Evolutionary conservation across 208 protist species (phyloP), one percentile per base, ranked within the genome.

Genomic region (Borovskyia barvae): DNA sequence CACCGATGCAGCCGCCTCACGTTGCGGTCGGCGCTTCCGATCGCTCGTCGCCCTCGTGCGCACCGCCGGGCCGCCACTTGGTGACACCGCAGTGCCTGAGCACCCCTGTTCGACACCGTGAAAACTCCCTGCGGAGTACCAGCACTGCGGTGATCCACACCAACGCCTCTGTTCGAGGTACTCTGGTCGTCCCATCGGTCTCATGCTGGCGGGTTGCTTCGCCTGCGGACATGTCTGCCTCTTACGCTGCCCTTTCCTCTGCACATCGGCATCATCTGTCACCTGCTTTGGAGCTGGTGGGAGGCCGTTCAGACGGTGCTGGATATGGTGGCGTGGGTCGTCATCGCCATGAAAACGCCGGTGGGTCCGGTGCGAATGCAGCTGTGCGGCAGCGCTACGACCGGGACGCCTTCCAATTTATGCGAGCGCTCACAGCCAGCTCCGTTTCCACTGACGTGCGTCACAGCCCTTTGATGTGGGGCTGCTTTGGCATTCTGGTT

Each of bases 401-500:
- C 26, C 64, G 64, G 15, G 36, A 63, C 32, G 28, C 54, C 14
- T 70, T 70, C 11, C 53, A 58, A 26, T 63, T 70, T 25, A 22
- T 41, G 43, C 64, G 64, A 4, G 64, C 64, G 22, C 37, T 70
- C 24, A 63, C 64, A 6, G 64, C 64, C 5, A 54, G 39, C n/a
- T 45, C 40, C 5, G 58, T 58, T 20, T 70, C 64, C 2, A 63
- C 54, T 6, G 30, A 58, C 20, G 17, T 0, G 29, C 54, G 57
- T 19, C 54, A 52, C 40, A 53, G 40, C 24, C 53, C 64, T 5
- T 37, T 70, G 1, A 52, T 26, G 12, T 70, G 64, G 64, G 64
- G 64, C 22, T 56, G 54, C 33, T 70, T 70, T n/a, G 64, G 64
- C 14, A 43, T 70, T 15, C 28, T 70, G 14, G 64, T 70, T 22